Conservation (phyloP, 225 moss, liverwort and hornwort genomes). For the Takakia lepidozioides region DNA sequence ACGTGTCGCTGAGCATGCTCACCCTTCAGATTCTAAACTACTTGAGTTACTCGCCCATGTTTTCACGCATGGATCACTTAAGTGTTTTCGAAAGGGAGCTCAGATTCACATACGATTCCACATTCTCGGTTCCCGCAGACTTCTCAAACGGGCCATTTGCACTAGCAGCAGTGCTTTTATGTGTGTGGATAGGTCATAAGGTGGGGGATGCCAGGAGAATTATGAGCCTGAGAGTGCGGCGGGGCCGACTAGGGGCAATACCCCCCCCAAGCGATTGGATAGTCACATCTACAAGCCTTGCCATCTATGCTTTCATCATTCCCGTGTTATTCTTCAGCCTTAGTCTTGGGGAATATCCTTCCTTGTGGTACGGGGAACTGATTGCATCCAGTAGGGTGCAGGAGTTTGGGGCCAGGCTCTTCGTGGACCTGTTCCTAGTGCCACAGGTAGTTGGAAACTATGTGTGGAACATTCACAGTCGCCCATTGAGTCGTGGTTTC, state of each 20-base stretch:
- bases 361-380: neutral
- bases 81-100: constrained; percentile 3
- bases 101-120: too few relatives aligned
- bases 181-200: constrained; percentile 18
- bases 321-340: neutral
- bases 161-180: constrained; percentile 19
- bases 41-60: constrained; percentile 5
- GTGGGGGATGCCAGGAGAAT: constrained; percentile 21
- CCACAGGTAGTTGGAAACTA: constrained; percentile 24
- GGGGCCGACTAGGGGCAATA: neutral
- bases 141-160: too few relatives aligned
- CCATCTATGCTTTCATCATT: neutral
- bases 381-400: too few relatives aligned
- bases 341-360: too few relatives aligned
- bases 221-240: constrained; percentile 13
- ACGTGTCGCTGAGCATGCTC: constrained; percentile 15
- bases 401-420: constrained; percentile 11
- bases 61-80: neutral
- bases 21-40: constrained; percentile 16
- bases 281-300: constrained; percentile 2
- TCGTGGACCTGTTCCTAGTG: constrained; percentile 22
- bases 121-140: too few relatives aligned
- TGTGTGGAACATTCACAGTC: constrained; percentile 17
- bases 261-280: constrained; percentile 13
- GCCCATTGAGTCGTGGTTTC: constrained; percentile 20